A percentile compares a stretch with the other conserved stretches of the same genome.
Evolutionary conservation across 805 yeast species (phyloP).

Genomic region (Lachancea sp.): DNA sequence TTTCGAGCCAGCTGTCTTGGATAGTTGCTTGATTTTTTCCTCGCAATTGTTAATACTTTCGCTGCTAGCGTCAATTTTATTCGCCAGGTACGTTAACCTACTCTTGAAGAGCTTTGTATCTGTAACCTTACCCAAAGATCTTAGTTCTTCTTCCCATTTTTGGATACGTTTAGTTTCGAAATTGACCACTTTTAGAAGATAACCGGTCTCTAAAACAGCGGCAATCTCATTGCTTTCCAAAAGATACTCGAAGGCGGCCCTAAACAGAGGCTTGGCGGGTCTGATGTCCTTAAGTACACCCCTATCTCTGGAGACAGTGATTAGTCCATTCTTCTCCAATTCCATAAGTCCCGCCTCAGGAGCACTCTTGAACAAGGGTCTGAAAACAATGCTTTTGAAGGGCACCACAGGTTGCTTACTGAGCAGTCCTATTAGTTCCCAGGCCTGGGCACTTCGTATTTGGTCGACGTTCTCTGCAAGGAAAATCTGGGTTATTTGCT

Average conservation of each 20-base stretch:
- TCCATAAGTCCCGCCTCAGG: constrained; percentile 54
- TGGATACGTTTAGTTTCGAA: constrained; percentile 57
- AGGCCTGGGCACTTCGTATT: constrained; percentile 75
- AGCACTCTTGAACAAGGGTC: constrained; percentile 53
- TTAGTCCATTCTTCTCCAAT: constrained; percentile 73
- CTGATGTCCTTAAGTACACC: constrained; percentile 62
- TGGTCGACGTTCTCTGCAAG: constrained; percentile 43
- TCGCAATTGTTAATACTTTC: constrained; percentile 45
- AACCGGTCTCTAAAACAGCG: constrained; percentile 58
- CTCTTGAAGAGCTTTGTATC: constrained; percentile 49
- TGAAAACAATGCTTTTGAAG: constrained; percentile 46
- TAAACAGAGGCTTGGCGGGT: constrained; percentile 81
- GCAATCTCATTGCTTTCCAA: constrained; percentile 49
- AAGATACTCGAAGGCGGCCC: constrained; percentile 70
- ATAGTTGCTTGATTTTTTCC: constrained; percentile 1
- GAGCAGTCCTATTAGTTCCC: constrained; percentile 69
- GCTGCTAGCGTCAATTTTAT: constrained; percentile 60
- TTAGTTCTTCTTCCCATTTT: constrained; percentile 65
- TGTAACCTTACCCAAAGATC: constrained; percentile 45
- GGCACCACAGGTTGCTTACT: constrained; percentile 42
- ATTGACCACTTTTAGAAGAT: constrained; percentile 46
- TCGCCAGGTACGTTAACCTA: constrained; percentile 60
- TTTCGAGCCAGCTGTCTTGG: background rate
- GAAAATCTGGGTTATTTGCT: constrained; percentile 80
- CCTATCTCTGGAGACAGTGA: constrained; percentile 64